phyloP scores from a whole-genome alignment of 441 rosid species.

The Jatropha multifida region DNA sequence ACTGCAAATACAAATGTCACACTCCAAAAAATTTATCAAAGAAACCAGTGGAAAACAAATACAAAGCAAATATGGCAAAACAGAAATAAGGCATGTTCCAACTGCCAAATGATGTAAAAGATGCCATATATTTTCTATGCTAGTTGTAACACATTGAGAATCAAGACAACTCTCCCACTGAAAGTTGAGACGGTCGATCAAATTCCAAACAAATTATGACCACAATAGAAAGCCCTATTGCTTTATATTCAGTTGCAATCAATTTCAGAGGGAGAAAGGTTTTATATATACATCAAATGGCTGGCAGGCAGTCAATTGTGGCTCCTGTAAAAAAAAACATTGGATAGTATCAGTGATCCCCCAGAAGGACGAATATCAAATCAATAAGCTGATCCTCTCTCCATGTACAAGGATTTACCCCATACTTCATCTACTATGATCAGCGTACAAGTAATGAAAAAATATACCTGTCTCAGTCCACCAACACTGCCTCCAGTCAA shows the following conservation, averaged over 20 bases:
- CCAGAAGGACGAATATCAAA: neutral
- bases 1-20: no score
- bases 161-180: neutral
- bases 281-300: constrained; percentile 70
- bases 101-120: neutral
- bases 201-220: neutral
- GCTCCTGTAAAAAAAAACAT: constrained; percentile 56
- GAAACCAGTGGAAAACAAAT: no score
- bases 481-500: constrained; percentile 65
- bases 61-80: no score
- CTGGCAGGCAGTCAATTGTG: constrained; percentile 74
- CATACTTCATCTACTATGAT: neutral
- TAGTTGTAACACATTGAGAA: neutral
- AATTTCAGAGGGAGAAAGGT: constrained; percentile 61
- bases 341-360: constrained; percentile 4
- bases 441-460: neutral
- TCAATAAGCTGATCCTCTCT: neutral
- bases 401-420: neutral
- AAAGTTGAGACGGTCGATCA: neutral
- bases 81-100: no score
- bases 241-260: neutral
- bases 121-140: neutral
- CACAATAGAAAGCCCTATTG: neutral
- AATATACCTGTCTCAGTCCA: constrained; percentile 69
- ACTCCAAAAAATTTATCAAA: no score